A percentile compares a stretch with the other conserved stretches of the same genome.
Conservation (phyloP, 2,329 filamentous ascomycete genomes). For the Aureobasidium namibiae region DNA sequence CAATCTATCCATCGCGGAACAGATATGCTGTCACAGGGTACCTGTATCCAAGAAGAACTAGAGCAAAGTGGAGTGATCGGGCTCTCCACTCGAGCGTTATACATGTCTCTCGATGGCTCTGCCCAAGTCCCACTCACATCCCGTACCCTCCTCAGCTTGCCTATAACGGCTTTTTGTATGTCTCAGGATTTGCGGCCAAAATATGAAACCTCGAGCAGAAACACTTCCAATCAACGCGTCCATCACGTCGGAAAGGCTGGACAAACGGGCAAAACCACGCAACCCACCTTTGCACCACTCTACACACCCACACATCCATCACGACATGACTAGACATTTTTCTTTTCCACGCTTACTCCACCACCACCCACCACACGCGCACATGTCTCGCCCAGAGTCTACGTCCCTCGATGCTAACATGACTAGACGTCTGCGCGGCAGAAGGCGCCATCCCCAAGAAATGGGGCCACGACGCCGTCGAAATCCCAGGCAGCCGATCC, state of each 20-base stretch:
- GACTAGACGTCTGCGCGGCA: conserved; percentile 64
- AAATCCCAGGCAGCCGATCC: conserved; percentile 73
- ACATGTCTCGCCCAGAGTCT: neutral
- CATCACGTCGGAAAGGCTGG: neutral
- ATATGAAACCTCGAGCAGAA: neutral
- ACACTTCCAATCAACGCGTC: conserved; percentile 8
- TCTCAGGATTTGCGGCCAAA: conserved; percentile 5
- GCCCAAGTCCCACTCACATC: neutral
- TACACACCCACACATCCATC: neutral
- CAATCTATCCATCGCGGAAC: neutral
- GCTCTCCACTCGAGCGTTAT: conserved; percentile 1
- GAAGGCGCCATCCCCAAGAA: conserved; percentile 70
- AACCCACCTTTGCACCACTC: neutral
- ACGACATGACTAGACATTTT: neutral
- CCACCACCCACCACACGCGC: neutral
- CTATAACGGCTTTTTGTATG: conserved; percentile 6
- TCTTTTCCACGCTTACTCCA: neutral
- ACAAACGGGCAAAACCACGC: neutral
- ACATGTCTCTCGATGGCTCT: conserved; percentile 9
- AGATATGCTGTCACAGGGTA: neutral
- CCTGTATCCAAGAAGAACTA: neutral
- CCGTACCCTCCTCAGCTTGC: neutral
- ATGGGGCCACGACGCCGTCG: conserved; percentile 68
- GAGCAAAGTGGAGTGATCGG: too few relatives aligned
- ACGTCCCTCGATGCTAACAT: neutral